phyloP scores from a whole-genome alignment of 331 rosid species.

The Phaseolus coccineus region DNA sequence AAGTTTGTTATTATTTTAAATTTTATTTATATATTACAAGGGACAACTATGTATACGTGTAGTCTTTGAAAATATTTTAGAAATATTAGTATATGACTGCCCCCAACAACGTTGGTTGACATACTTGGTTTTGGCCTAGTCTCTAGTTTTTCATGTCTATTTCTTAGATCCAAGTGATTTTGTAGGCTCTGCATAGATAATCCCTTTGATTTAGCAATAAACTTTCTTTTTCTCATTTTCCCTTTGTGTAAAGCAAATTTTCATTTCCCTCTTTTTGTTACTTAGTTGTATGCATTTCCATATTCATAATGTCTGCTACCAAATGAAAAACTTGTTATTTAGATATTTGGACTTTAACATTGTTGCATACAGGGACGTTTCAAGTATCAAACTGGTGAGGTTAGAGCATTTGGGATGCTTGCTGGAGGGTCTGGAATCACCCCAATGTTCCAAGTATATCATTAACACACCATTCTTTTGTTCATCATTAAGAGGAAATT shows the following conservation, averaged over 20 bases:
- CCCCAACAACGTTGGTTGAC: not conserved
- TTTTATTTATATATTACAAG: not conserved
- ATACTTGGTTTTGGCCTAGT: not conserved
- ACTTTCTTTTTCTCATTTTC: not conserved
- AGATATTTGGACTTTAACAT: constrained; percentile 28
- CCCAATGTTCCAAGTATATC: constrained; percentile 94
- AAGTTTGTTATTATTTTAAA: not conserved
- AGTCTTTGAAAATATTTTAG: not conserved
- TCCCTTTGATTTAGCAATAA: not conserved
- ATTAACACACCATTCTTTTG: constrained; percentile 26
- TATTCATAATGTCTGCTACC: not conserved
- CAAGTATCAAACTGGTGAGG: constrained; percentile 85
- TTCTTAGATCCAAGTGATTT: not conserved
- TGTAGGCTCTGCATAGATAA: constrained; percentile 12
- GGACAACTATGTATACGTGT: not conserved
- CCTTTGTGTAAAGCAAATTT: not conserved
- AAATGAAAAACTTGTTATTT: constrained; percentile 14
- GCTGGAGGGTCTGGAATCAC: constrained; percentile 99
- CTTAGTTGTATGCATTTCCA: not conserved
- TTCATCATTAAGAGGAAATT: constrained; percentile 31
- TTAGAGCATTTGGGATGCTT: constrained; percentile 97
- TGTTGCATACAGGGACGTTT: constrained; percentile 84
- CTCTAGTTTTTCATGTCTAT: not conserved
- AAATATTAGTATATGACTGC: not conserved
- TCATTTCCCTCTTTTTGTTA: constrained; percentile 1